phyloP scores from a whole-genome alignment of 441 rosid genomes.

The Adansonia gregorii region DNA sequence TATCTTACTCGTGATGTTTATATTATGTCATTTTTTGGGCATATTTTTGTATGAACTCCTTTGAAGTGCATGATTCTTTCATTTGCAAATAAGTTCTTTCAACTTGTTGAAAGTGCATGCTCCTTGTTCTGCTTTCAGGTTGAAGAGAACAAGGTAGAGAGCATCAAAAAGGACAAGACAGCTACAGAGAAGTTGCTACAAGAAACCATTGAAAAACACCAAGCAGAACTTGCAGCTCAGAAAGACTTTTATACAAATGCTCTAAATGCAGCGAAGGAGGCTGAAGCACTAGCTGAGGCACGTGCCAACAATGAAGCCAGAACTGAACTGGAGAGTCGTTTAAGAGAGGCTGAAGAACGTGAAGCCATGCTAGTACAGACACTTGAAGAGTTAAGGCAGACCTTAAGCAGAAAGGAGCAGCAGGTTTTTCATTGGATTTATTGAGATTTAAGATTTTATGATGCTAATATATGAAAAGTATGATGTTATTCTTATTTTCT shows the following conservation, averaged over 20 bases:
- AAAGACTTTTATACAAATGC: conserved; percentile 88
- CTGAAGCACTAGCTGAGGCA: conserved; percentile 91
- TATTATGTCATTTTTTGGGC: background rate
- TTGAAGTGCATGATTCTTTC: background rate
- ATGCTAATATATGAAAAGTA: conserved; percentile 21
- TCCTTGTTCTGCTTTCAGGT: conserved; percentile 51
- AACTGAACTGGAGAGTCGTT: conserved; percentile 80
- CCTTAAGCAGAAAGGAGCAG: conserved; percentile 89
- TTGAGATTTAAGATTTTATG: conserved; percentile 25
- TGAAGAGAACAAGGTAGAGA: conserved; percentile 95
- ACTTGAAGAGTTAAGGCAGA: conserved; percentile 91
- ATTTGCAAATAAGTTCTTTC: conserved; percentile 14
- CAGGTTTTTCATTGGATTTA: conserved; percentile 64
- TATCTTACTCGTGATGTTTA: background rate
- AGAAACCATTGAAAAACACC: conserved; percentile 97
- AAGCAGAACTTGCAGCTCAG: conserved; percentile 79
- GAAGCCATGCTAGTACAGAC: conserved; percentile 94
- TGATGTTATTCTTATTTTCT: conserved; percentile 26
- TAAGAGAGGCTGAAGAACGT: conserved; percentile 91
- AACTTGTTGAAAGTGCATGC: conserved; percentile 3
- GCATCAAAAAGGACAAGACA: conserved; percentile 88
- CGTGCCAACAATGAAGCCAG: conserved; percentile 90
- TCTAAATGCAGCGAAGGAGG: conserved; percentile 93
- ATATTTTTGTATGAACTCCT: background rate
- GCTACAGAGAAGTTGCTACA: conserved; percentile 92